Evolutionary conservation across 352 stramenopile species (phyloP), one percentile per base, ranked within the genome.

Genomic region (Globisporangium spiculum): DNA sequence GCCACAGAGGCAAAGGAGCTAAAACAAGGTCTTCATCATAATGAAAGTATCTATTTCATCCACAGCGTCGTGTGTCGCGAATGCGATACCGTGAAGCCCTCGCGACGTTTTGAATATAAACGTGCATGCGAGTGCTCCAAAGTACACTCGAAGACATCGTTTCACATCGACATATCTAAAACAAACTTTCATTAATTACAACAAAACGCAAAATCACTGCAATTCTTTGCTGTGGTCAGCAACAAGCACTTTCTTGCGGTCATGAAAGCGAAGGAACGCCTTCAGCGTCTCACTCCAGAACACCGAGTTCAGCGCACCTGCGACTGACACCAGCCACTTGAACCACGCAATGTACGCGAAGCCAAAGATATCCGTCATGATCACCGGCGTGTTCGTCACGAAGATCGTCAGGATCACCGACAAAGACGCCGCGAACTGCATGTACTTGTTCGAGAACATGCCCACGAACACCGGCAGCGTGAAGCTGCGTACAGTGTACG

Each of bases 401-500:
- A 76, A 41, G 16, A 83, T 27, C 14, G 78, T 81, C 14, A 85
- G 62, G 10, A 50, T 32, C 14, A 63, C 57, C 4, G 57, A 63
- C 57, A 63, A 24, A 32, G 26, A 22, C 32, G 57, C 57, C 30
- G 57, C 57, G 22, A 63, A 59, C 32, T 86, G 72, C 75, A 92
- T 77, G 71, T 82, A 83, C 55, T 80, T 81, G 69, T 92, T 92
- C 27, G 70, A 69, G 53, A 91, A 77, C 63, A 92, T 89, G 26
- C 76, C 74, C 0, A 75, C 59, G 52, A 84, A 85, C 54, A 91
- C 77, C 4, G 79, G 73, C 46, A 83, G 73, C 14, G 79, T 89
- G 58, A 92, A 89, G 69, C 80, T 87, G n/a, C 84, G 82, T 38
- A 92, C 79, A 50, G 82, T 90, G 73, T 86, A 92, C 38, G 84